Evolutionary conservation across 1,139 yeast genomes (phyloP).

Genomic region (Blastobotrys aristatus): DNA sequence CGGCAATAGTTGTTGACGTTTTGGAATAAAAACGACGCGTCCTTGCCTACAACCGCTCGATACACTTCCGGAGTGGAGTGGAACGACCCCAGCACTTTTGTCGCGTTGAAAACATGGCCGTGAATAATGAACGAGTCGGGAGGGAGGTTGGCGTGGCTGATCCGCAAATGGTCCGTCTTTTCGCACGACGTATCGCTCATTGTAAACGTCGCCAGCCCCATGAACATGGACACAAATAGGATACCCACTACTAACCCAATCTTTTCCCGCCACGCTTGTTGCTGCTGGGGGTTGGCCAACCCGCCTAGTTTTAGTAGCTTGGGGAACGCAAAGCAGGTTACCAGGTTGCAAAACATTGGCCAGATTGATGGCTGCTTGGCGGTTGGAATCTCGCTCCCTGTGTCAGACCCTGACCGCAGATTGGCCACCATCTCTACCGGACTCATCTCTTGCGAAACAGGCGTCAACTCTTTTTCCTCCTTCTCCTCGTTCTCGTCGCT

Average conservation of each 20-base stretch:
- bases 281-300: slow-evolving; percentile 62
- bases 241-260: slow-evolving; percentile 71
- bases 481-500: not conserved
- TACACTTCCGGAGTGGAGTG: slow-evolving; percentile 2
- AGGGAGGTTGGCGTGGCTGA: slow-evolving; percentile 51
- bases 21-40: slow-evolving; percentile 81
- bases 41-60: slow-evolving; percentile 52
- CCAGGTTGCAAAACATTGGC: slow-evolving; percentile 65
- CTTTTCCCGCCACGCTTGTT: slow-evolving; percentile 91
- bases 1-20: slow-evolving; percentile 89
- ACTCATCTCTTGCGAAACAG: not conserved
- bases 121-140: slow-evolving; percentile 63
- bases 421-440: not conserved
- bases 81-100: slow-evolving; percentile 22
- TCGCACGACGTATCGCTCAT: slow-evolving; percentile 71
- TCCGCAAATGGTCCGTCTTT: slow-evolving; percentile 37
- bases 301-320: slow-evolving; percentile 63
- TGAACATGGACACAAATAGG: slow-evolving; percentile 57
- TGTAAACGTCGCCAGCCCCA: slow-evolving; percentile 80
- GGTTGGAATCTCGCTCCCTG: not conserved
- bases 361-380: slow-evolving; percentile 42
- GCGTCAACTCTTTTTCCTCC: not conserved
- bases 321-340: slow-evolving; percentile 91
- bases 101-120: slow-evolving; percentile 69
- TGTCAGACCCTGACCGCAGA: not conserved